Evolutionary conservation across 768 basidiomycete genomes (phyloP).

Genomic region (Dentipellis fragilis): DNA sequence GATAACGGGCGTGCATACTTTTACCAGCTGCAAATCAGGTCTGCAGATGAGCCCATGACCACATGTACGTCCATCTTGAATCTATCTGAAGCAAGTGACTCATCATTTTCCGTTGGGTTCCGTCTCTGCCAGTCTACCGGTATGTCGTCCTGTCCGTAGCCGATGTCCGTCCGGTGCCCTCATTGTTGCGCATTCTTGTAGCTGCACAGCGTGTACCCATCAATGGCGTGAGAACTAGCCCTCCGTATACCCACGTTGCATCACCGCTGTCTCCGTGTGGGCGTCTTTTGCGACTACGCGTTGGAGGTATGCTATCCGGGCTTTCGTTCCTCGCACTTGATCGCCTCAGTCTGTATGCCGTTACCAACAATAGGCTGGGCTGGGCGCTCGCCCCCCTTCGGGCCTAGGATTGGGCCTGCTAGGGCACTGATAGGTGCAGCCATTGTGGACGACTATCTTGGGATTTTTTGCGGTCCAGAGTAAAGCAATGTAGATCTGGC

Average conservation of each 20-base stretch:
- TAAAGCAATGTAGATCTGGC: background rate
- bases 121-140: conserved; percentile 44
- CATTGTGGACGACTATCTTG: background rate
- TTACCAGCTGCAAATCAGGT: conserved; percentile 92
- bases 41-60: conserved; percentile 89
- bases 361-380: background rate
- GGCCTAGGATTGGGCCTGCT: background rate
- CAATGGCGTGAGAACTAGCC: conserved; percentile 57
- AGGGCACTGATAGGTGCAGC: background rate
- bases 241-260: background rate
- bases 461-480: background rate
- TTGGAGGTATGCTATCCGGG: too few species aligned
- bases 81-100: background rate
- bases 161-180: background rate
- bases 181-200: conserved; percentile 15
- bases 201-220: conserved; percentile 53
- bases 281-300: too few species aligned
- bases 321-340: too few species aligned
- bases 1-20: conserved; percentile 83
- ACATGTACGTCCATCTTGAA: conserved; percentile 26
- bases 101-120: background rate
- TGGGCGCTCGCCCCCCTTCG: background rate
- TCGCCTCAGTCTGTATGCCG: too few species aligned
- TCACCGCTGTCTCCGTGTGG: too few species aligned
- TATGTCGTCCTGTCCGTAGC: background rate